A percentile compares a stretch with the other conserved stretches of the same genome.
Conservation (phyloP, 2,329 filamentous ascomycete species). For the Pseudogymnoascus pannorum region DNA sequence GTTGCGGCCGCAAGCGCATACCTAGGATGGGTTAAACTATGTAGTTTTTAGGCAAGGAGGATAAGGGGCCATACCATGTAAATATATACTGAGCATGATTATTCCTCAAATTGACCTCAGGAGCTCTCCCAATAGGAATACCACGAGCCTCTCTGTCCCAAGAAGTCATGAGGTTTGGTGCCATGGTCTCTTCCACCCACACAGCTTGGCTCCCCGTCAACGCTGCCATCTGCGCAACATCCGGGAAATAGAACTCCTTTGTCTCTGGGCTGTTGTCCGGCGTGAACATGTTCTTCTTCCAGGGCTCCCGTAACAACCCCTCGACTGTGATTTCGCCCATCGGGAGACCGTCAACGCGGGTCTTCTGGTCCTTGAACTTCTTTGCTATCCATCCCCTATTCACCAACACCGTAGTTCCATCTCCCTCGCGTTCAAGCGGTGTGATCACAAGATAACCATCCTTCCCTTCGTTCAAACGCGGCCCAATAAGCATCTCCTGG, state of each 20-base stretch:
- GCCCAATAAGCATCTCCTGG: conserved; percentile 92
- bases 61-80: conserved; percentile 66
- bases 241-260: conserved; percentile 89
- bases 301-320: conserved; percentile 79
- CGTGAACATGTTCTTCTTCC: conserved; percentile 98
- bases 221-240: conserved; percentile 83
- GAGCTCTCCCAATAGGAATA: conserved; percentile 78
- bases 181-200: conserved; percentile 94
- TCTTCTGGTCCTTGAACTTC: conserved; percentile 57
- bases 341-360: conserved; percentile 58
- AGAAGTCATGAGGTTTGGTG: conserved; percentile 68
- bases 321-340: conserved; percentile 68
- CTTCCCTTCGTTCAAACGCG: conserved; percentile 78
- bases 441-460: conserved; percentile 90
- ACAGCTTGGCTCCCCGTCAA: conserved; percentile 77
- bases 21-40: conserved; percentile 42
- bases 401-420: conserved; percentile 67
- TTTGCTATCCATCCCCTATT: conserved; percentile 90
- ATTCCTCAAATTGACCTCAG: conserved; percentile 89
- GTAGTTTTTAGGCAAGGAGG: background rate
- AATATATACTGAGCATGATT: conserved; percentile 99
- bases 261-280: conserved; percentile 79
- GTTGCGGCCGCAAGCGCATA: conserved; percentile 80
- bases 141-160: conserved; percentile 73
- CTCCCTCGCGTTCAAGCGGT: conserved; percentile 66